Base-by-base conservation (phyloP, 148 eudicot genomes). In the Nyssa sinensis region DNA sequence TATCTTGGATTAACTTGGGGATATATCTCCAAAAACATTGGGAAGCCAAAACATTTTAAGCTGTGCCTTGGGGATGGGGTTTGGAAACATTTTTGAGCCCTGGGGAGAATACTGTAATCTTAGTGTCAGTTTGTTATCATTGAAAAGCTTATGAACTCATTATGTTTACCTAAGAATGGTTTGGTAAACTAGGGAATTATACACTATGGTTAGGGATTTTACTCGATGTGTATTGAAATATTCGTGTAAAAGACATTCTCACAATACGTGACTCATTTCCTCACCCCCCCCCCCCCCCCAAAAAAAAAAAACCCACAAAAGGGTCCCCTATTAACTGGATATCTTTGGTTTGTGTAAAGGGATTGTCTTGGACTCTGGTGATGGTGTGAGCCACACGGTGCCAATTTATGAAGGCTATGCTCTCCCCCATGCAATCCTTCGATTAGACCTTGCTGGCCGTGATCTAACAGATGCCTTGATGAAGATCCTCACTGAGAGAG, bases 361-460 rank as follows among this genome's bases (percentile, higher is more conserved):
- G 59, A 75, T 75, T 39, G 78, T 75, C 27, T 23, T 75, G 72
- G 78, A 75, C 21, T 75, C 78, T 39, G 78, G 78, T 2, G 78
- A 75, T 59, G 78, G 78, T 39, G 78, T 75, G 17, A 75, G 78
- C 66, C 72, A 67, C 72, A 75, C 78, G 0, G 78, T 75, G 37
- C 78, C 78, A 67, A 75, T 75, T 29, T 75, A 75, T 12, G 72
- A 75, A 75, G 78, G 78, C 10, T 75, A 75, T 35, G 72, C 78
- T 25, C 78, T 75, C 58, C 78, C 78, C 14, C 78, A 75, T 62
- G 78, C 78, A 6, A 75, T 75, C 66, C 72, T 67, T 24, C 72
- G 78, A 4, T 30, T 75, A 65, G 78, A 75, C 57, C 72, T 75
- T 25, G 78, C 78, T 39, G 78, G 78, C 7, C 72, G 78, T 41